Conservation (phyloP, 208 protist genomes). For the Trypanosoma mega region DNA sequence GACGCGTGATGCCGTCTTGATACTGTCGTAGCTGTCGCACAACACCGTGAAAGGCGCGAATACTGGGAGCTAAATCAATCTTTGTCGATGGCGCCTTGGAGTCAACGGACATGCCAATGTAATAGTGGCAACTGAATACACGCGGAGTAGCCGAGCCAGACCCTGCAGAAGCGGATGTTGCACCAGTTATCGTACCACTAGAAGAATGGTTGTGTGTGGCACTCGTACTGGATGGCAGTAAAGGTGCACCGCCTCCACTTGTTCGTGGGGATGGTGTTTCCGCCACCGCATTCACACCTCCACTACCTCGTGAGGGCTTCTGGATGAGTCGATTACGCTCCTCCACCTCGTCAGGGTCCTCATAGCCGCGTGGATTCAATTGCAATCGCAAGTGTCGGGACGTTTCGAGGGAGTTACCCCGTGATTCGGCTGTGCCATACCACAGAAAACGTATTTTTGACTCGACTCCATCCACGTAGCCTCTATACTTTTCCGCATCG, state of each 20-base stretch:
- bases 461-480: constrained; percentile 87
- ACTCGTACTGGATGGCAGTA: too few relatives aligned
- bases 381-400: constrained; percentile 69
- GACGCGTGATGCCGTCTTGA: constrained; percentile 62
- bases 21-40: constrained; percentile 74
- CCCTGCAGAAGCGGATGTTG: background rate
- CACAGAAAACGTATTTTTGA: constrained; percentile 85
- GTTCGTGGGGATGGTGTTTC: too few relatives aligned
- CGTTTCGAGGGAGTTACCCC: constrained; percentile 76
- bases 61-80: constrained; percentile 70
- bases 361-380: constrained; percentile 74
- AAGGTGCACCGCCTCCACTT: too few relatives aligned
- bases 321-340: constrained; percentile 36
- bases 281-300: background rate
- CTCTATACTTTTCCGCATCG: constrained; percentile 74
- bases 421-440: constrained; percentile 66
- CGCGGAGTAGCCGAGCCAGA: background rate
- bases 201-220: too few relatives aligned
- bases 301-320: constrained; percentile 15
- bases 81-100: constrained; percentile 37
- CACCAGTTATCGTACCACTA: background rate
- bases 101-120: constrained; percentile 84
- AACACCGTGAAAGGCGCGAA: constrained; percentile 63
- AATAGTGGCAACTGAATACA: constrained; percentile 56
- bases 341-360: constrained; percentile 76